Evolutionary conservation across 768 basidiomycete species (phyloP).

Genomic region (Collybia nuda): DNA sequence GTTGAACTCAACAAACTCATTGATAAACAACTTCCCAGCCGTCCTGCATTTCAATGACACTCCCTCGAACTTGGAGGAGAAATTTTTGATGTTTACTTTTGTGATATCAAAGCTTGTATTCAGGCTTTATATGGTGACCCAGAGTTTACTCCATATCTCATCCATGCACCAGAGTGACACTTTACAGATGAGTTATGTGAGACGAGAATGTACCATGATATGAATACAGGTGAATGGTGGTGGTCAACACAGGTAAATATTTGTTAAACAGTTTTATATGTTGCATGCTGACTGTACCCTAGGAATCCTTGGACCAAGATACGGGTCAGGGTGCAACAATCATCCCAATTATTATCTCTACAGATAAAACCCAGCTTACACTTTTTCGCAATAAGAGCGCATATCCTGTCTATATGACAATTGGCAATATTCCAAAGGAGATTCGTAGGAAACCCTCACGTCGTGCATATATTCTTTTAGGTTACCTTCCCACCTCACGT

Average conservation of each 20-base stretch:
- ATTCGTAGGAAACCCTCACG: conserved; percentile 35
- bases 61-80: conserved; percentile 27
- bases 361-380: conserved; percentile 35
- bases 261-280: not conserved
- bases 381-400: conserved; percentile 38
- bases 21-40: conserved; percentile 20
- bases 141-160: conserved; percentile 26
- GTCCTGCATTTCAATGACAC: conserved; percentile 22
- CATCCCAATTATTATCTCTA: conserved; percentile 25
- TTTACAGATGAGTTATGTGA: conserved; percentile 26
- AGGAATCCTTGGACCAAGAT: no score
- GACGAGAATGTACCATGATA: conserved; percentile 34
- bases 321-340: conserved; percentile 20
- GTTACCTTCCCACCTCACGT: conserved; percentile 37
- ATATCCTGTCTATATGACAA: conserved; percentile 48
- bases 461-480: conserved; percentile 34
- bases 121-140: conserved; percentile 29
- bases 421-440: conserved; percentile 44
- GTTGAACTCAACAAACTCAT: conserved; percentile 26
- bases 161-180: conserved; percentile 34
- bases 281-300: no score
- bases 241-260: conserved; percentile 43
- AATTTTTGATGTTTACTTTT: conserved; percentile 26
- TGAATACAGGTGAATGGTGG: conserved; percentile 54
- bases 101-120: conserved; percentile 36